Evolutionary conservation across 257 asterid species (phyloP), one percentile per base, ranked within the genome.

Genomic region (Solanum arcanum): DNA sequence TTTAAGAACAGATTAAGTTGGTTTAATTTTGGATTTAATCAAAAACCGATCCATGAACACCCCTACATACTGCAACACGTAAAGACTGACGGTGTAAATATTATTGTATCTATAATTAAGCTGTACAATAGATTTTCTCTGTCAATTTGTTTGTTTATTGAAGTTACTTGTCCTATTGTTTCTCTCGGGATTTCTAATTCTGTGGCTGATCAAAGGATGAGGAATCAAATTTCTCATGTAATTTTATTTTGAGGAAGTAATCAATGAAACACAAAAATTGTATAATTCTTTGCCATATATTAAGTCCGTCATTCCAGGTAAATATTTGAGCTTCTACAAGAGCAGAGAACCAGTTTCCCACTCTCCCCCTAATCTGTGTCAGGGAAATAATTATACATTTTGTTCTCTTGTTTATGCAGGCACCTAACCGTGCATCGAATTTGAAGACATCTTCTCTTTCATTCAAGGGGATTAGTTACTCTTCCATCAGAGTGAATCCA

Each of bases 401-500:
- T 25, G 2, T 78, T 15, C 44, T 80, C 44, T 49, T 80, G 85
- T 80, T 80, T 27, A 47, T 47, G 85, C 68, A 80, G 85, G 85
- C 44, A 80, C 85, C 49, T 47, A 47, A 80, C 69, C 29, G 12
- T 29, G 68, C 47, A 18, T 47, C 86, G 2, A 86, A 62, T 49
- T 83, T 90, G 90, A 91, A 88, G 76, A 83, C 86, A 10, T 89
- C 88, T 37, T 87, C 93, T 0, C 82, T 92, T 70, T 47, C 94
- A 21, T 60, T 88, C 88, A 90, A 42, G 52, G 89, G 92, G 76
- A 92, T 68, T 41, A 87, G 84, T 81, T 92, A 87, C 90, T 91
- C 88, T n/a, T 90, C 92, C 88, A 89, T 90, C 62, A 86, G 86
- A 59, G 21, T 89, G 90, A 89, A 89, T 87, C 94, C 93, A 11